phyloP scores from a whole-genome alignment of 2,329 filamentous ascomycete species.

The Fusarium buxicola region DNA sequence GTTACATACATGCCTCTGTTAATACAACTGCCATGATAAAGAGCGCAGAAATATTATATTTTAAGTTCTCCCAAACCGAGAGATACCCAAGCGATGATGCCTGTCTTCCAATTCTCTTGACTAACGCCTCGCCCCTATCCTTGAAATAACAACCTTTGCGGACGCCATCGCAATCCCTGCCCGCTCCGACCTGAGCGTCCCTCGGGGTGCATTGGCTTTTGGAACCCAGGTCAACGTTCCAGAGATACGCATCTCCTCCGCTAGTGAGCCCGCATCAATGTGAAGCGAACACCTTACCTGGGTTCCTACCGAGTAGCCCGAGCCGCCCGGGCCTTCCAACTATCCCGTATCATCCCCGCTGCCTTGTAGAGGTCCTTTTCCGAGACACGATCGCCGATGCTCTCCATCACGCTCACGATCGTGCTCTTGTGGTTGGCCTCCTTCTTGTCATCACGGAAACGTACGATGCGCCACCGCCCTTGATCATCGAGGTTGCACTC shows the following conservation, averaged over 20 bases:
- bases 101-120: conserved; percentile 13
- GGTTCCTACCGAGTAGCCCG: conserved; percentile 66
- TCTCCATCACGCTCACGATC: conserved; percentile 87
- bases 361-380: conserved; percentile 81
- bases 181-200: not conserved
- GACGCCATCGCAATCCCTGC: conserved; percentile 25
- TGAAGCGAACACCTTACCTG: conserved; percentile 36
- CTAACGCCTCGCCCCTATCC: conserved; percentile 39
- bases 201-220: not conserved
- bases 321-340: conserved; percentile 73
- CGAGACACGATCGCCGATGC: conserved; percentile 86
- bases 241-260: not conserved
- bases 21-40: too few species aligned
- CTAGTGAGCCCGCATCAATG: not conserved
- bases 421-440: conserved; percentile 91
- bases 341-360: conserved; percentile 77
- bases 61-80: too few species aligned
- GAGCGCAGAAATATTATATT: not conserved
- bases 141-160: conserved; percentile 22
- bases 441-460: conserved; percentile 91
- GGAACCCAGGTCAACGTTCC: not conserved
- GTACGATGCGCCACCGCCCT: conserved; percentile 84
- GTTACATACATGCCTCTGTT: too few species aligned
- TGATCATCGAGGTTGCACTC: conserved; percentile 86
- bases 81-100: not conserved